Conservation (phyloP, 371 early-diverging fungal genomes). For the Rhizopus microsporus region DNA sequence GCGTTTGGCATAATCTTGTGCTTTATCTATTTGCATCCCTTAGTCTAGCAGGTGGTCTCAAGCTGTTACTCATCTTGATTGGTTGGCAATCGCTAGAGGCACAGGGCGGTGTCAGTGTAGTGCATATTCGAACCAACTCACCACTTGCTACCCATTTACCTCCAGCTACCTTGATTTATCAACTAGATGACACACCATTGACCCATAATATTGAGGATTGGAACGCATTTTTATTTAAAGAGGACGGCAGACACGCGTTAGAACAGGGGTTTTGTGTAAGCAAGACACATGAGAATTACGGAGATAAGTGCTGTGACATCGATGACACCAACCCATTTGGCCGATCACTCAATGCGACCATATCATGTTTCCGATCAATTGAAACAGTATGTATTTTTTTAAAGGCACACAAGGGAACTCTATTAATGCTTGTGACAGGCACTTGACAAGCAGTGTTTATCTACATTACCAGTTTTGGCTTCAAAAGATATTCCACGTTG, state of each 20-base stretch:
- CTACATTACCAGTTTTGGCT: conserved; percentile 33
- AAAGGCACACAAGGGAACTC: no score
- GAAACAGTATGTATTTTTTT: not conserved
- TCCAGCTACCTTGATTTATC: conserved; percentile 49
- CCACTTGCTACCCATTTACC: conserved; percentile 55
- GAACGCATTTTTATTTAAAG: conserved; percentile 45
- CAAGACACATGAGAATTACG: conserved; percentile 12
- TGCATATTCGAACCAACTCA: conserved; percentile 55
- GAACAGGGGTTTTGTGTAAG: conserved; percentile 48
- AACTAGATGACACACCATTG: conserved; percentile 50
- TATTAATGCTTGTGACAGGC: not conserved
- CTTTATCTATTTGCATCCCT: conserved; percentile 51
- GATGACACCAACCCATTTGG: conserved; percentile 55
- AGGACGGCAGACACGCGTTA: conserved; percentile 21
- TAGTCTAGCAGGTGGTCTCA: conserved; percentile 55
- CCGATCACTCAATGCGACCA: conserved; percentile 40
- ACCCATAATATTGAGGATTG: conserved; percentile 52
- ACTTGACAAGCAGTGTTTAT: conserved; percentile 32
- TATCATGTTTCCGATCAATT: conserved; percentile 56
- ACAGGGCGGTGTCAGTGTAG: conserved; percentile 62
- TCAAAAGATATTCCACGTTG: conserved; percentile 42
- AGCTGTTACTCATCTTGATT: conserved; percentile 38
- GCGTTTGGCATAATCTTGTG: conserved; percentile 82
- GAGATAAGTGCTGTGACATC: conserved; percentile 55
- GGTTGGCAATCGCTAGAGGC: conserved; percentile 59